These are phyloP conservation scores for Lyophyllum shimeji DNA, from an alignment of 768 basidiomycete species.

Conservation along the genomic window DNA sequence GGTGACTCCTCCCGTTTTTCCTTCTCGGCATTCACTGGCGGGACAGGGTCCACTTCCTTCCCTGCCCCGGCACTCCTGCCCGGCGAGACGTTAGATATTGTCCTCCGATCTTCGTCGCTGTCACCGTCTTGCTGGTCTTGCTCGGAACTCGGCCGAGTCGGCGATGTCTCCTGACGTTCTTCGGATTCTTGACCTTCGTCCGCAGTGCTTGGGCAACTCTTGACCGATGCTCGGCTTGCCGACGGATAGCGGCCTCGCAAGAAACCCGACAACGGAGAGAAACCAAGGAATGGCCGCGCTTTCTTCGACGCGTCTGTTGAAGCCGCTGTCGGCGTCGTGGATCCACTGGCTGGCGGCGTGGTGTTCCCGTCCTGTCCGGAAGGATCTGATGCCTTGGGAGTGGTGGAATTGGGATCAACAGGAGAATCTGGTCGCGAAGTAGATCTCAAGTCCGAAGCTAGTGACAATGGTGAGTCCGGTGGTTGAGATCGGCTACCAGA, in stretches of 20 bases:
- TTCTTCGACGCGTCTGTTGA: constrained; percentile 38
- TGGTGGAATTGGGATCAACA: constrained; percentile 24
- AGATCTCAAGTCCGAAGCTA: constrained; percentile 22
- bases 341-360: constrained; percentile 53
- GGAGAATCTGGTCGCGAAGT: constrained; percentile 23
- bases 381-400: constrained; percentile 34
- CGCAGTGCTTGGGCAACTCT: constrained; percentile 11
- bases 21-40: neutral
- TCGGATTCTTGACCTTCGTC: constrained; percentile 16
- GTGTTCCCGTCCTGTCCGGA: constrained; percentile 33
- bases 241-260: constrained; percentile 63
- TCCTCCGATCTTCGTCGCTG: constrained; percentile 41
- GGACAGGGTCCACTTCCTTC: neutral
- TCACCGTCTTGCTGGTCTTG: constrained; percentile 13
- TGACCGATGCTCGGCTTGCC: constrained; percentile 26
- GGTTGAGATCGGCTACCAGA: constrained; percentile 19
- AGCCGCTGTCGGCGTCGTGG: constrained; percentile 54
- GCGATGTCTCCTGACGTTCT: constrained; percentile 10
- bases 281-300: constrained; percentile 51
- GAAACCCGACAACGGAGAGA: constrained; percentile 64
- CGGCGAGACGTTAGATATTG: constrained; percentile 26
- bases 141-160: constrained; percentile 10
- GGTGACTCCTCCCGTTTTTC: constrained; percentile 12
- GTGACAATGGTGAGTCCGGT: constrained; percentile 26
- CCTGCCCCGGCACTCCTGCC: constrained; percentile 1